Conservation (phyloP, 129 eudicot genomes). For the Arctium lappa region DNA sequence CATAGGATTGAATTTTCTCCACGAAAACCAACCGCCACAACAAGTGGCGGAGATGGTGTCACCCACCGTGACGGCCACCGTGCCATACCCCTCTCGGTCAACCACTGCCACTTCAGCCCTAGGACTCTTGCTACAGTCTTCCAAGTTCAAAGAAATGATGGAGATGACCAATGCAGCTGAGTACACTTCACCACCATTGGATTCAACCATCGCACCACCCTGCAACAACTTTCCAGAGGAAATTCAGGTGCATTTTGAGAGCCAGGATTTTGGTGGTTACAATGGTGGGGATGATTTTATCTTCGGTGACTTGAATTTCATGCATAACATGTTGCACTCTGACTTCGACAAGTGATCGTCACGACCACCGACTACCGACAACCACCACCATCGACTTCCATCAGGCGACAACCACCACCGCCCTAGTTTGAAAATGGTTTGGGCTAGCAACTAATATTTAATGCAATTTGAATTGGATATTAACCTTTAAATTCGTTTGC, state of each 20-base stretch:
- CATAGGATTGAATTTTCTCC: conserved; percentile 26
- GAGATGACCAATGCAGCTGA: conserved; percentile 79
- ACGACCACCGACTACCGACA: background rate
- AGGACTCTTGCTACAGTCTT: conserved; percentile 68
- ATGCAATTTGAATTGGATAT: conserved; percentile 19
- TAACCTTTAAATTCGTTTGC: conserved; percentile 19
- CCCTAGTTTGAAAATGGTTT: background rate
- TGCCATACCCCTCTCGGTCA: conserved; percentile 31
- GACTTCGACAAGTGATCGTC: conserved; percentile 31
- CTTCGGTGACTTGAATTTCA: conserved; percentile 55
- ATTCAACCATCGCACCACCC: conserved; percentile 21
- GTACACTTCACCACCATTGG: conserved; percentile 32
- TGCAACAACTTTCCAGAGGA: conserved; percentile 51
- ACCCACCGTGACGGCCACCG: conserved; percentile 11
- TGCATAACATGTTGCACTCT: conserved; percentile 60
- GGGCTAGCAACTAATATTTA: background rate
- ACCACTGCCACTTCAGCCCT: conserved; percentile 77
- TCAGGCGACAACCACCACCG: background rate
- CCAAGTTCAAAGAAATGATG: conserved; percentile 90
- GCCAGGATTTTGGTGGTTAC: conserved; percentile 39
- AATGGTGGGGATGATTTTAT: conserved; percentile 58
- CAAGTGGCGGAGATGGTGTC: conserved; percentile 1
- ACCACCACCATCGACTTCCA: background rate
- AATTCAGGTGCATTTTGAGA: conserved; percentile 49
- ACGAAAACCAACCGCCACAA: background rate